Conservation (phyloP, 2,329 filamentous ascomycete genomes). For the Lachnellula arida region DNA sequence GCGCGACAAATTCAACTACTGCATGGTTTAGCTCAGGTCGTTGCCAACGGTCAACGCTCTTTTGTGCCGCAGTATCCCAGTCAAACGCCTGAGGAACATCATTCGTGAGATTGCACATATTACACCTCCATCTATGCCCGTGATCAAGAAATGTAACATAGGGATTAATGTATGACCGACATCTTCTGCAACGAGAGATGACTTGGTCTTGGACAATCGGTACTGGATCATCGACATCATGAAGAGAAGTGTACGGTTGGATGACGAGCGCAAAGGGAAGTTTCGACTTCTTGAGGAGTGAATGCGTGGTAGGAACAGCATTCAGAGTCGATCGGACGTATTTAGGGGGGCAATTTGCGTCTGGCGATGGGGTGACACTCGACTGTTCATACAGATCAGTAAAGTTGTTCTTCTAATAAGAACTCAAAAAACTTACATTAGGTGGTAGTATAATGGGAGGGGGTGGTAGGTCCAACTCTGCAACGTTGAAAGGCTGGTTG, state of each 20-base stretch:
- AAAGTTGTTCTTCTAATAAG: constrained; percentile 6
- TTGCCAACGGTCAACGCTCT: constrained; percentile 88
- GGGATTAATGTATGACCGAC: constrained; percentile 95
- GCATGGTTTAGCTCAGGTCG: constrained; percentile 89
- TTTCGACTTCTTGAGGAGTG: constrained; percentile 92
- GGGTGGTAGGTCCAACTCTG: constrained; percentile 85
- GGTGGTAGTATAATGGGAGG: constrained; percentile 86
- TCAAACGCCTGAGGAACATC: constrained; percentile 99
- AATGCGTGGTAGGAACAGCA: constrained; percentile 86
- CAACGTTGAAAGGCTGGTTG: constrained; percentile 88
- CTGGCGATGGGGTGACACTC: constrained; percentile 84
- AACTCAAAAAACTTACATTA: constrained; percentile 62
- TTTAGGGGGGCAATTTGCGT: constrained; percentile 87
- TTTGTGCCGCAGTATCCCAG: constrained; percentile 90
- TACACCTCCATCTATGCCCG: constrained; percentile 96
- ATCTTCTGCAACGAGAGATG: constrained; percentile 92
- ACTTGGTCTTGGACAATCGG: constrained; percentile 95
- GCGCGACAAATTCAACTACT: constrained; percentile 96
- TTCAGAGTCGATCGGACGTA: constrained; percentile 95
- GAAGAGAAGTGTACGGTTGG: constrained; percentile 88
- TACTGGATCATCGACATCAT: constrained; percentile 86
- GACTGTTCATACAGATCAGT: constrained; percentile 53
- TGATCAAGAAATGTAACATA: constrained; percentile 96
- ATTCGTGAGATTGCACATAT: constrained; percentile 99
- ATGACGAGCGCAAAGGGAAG: constrained; percentile 94